Conservation (phyloP, 805 yeast species). For the Starmerella bombicola region DNA sequence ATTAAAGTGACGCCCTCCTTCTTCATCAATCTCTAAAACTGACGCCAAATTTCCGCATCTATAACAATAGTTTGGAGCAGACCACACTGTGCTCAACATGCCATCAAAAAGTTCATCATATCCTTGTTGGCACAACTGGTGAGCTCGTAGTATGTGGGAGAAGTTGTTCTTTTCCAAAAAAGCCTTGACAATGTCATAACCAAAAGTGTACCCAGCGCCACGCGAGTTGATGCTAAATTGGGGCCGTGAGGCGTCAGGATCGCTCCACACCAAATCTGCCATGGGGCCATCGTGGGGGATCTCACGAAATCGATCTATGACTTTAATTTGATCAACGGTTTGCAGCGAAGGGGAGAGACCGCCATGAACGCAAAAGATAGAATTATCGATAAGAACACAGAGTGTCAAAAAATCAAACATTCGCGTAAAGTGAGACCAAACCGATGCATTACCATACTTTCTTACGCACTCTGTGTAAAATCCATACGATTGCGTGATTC, state of each 20-base stretch:
- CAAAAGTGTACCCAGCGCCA: constrained; percentile 97
- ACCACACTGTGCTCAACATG: constrained; percentile 90
- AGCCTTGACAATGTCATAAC: constrained; percentile 76
- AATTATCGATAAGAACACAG: constrained; percentile 80
- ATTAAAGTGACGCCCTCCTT: constrained; percentile 62
- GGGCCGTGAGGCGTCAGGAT: constrained; percentile 71
- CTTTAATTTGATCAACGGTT: constrained; percentile 78
- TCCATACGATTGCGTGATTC: constrained; percentile 94
- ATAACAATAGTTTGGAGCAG: constrained; percentile 96
- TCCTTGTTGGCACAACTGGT: constrained; percentile 94
- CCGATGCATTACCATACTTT: constrained; percentile 68
- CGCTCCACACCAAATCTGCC: constrained; percentile 99
- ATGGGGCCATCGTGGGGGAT: constrained; percentile 98
- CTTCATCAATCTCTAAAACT: constrained; percentile 72
- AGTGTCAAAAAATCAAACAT: constrained; percentile 81
- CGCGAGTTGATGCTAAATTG: constrained; percentile 85
- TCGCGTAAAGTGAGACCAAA: constrained; percentile 86
- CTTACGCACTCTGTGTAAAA: constrained; percentile 88
- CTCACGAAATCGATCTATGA: constrained; percentile 83
- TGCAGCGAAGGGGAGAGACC: constrained; percentile 93
- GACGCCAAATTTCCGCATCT: constrained; percentile 95
- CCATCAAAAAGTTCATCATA: constrained; percentile 86
- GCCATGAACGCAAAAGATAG: constrained; percentile 91
- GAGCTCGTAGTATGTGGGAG: constrained; percentile 81
- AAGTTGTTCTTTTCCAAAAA: constrained; percentile 67